Conservation (phyloP, 345 rosid genomes). For the Ceriops tagal region DNA sequence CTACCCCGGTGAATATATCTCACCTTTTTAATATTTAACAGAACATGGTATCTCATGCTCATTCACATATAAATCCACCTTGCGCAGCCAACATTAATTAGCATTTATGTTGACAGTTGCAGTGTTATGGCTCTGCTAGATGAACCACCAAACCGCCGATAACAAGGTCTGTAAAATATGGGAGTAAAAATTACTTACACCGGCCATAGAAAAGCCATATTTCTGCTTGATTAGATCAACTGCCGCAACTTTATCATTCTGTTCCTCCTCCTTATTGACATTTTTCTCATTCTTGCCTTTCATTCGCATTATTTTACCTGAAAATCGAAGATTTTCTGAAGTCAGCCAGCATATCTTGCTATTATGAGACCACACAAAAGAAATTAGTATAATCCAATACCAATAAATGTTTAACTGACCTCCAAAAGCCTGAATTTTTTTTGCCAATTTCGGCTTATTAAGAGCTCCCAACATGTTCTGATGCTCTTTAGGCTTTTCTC, state of each 20-base stretch:
- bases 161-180: not conserved
- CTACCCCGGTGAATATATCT: too few species aligned
- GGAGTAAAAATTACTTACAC: constrained; percentile 42
- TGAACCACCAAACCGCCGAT: not conserved
- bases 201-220: constrained; percentile 66
- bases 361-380: not conserved
- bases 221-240: constrained; percentile 87
- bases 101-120: too few species aligned
- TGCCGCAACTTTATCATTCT: constrained; percentile 45
- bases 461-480: constrained; percentile 57
- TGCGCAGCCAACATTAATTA: too few species aligned
- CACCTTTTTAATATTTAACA: too few species aligned
- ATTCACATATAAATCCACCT: too few species aligned
- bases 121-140: not conserved
- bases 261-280: constrained; percentile 49
- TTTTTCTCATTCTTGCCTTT: constrained; percentile 64
- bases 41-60: too few species aligned
- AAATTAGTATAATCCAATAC: not conserved
- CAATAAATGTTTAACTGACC: constrained; percentile 29
- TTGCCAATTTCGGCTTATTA: constrained; percentile 71
- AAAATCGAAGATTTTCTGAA: constrained; percentile 2
- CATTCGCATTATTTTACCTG: constrained; percentile 70
- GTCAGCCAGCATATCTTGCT: not conserved
- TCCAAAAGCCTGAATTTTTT: constrained; percentile 60
- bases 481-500: constrained; percentile 54